Evolutionary conservation across 1,139 yeast genomes (phyloP), one percentile per base, ranked within the genome.

Genomic region (Taphrina pruni): DNA sequence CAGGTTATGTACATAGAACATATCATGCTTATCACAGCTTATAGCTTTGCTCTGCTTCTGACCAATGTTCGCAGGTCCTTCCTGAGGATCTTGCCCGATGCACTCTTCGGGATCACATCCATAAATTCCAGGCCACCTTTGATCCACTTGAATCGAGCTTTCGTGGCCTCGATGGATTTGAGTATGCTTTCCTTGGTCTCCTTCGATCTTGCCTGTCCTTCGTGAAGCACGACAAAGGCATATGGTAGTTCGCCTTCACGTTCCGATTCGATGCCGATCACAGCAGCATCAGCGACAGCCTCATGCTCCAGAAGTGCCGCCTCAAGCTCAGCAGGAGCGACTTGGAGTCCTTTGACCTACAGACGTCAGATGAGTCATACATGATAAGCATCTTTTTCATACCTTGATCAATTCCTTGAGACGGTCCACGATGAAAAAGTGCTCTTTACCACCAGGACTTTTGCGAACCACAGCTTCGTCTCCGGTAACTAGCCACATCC

Each of bases 281-380:
- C 82, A 0, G 81, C 82, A 0, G 74, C 75, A 70, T 79, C 81
- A 4, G 73, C 73, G 9, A 79, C 79, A 12, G 72, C 70, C 14
- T 77, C 76, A 69, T 77, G 75, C 8, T 87, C 81, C 52, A 88
- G 79, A 72, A 89, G 85, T 26, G 82, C 78, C 73, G 86, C 88
- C 76, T 89, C 95, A 66, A 89, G 85, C 77, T 86, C 88, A 72
- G 90, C 95, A 0, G 95, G 94, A 0, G 94, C 88, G 48, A 89
- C 87, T 77, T 89, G 90, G 76, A 89, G 93, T 4, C 74, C 74
- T 78, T 89, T 93, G 6, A 50, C 54, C 54, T 90, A 81, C 77
- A 89, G 89, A 82, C 20, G 89, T 89, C 35, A 55, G 45, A 21
- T 4, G n/a, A 17, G 56, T 5, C 11, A 20, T 8, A 11, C 26